Percentiles rank a stretch among this genome's conserved stretches.
Conservation (phyloP, 768 basidiomycete genomes). For the Floccularia luteovirens region DNA sequence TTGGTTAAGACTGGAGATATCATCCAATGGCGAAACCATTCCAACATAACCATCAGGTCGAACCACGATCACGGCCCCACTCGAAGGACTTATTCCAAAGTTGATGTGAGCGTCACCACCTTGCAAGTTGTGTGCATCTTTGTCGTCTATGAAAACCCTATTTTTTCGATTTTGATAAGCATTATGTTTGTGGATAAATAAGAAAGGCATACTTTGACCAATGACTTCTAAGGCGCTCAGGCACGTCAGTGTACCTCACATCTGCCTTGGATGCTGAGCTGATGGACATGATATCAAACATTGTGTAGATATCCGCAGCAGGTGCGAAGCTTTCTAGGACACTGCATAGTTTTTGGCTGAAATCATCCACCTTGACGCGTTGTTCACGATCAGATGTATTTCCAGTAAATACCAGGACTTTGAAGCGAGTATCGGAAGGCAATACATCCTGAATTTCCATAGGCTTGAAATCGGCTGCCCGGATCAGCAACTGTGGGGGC, state of each 20-base stretch:
- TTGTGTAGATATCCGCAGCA: conserved; percentile 17
- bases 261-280: conserved; percentile 26
- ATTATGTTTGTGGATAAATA: not conserved
- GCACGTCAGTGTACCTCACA: conserved; percentile 38
- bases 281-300: conserved; percentile 38
- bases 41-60: conserved; percentile 66
- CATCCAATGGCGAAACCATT: conserved; percentile 40
- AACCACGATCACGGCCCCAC: conserved; percentile 45
- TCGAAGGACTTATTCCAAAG: conserved; percentile 38
- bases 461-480: conserved; percentile 42
- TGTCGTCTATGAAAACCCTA: conserved; percentile 58
- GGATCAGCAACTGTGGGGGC: conserved; percentile 38
- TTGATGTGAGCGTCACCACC: conserved; percentile 50
- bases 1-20: conserved; percentile 24
- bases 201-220: conserved; percentile 44
- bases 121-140: conserved; percentile 28
- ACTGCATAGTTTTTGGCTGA: conserved; percentile 23
- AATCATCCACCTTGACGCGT: conserved; percentile 15
- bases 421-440: conserved; percentile 45
- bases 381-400: conserved; percentile 24
- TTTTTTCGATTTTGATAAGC: too few species aligned
- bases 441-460: conserved; percentile 50
- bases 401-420: conserved; percentile 49
- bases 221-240: conserved; percentile 38
- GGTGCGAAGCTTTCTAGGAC: conserved; percentile 23